phyloP scores from a whole-genome alignment of 331 rosid genomes.

The Pyracantha coccinea region DNA sequence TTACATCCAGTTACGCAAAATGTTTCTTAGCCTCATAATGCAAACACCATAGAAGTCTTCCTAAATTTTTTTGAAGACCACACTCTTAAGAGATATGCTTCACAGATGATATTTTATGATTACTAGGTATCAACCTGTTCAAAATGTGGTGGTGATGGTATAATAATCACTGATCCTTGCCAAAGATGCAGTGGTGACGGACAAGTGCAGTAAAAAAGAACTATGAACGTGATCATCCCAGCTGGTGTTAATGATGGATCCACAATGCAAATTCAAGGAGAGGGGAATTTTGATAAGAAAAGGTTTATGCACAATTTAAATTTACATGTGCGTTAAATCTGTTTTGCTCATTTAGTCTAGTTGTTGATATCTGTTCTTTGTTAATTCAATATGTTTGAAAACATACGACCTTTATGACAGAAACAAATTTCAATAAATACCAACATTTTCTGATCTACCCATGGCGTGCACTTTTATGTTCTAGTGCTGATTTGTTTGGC shows the following conservation, averaged over 20 bases:
- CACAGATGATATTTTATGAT: slow-evolving; percentile 5
- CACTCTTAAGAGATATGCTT: not conserved
- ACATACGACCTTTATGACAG: not conserved
- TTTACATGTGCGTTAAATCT: not conserved
- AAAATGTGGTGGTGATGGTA: slow-evolving; percentile 76
- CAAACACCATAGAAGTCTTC: not conserved
- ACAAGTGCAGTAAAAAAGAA: slow-evolving; percentile 45
- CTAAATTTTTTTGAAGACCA: not conserved
- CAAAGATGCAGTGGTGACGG: slow-evolving; percentile 67
- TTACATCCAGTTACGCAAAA: not conserved
- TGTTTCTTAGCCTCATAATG: not conserved
- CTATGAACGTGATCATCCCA: slow-evolving; percentile 51
- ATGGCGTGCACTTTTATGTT: not conserved
- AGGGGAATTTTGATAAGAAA: slow-evolving; percentile 63
- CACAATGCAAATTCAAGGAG: slow-evolving; percentile 68
- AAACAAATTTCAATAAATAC: not conserved
- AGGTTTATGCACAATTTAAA: slow-evolving; percentile 36
- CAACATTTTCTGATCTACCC: not conserved
- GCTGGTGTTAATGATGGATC: slow-evolving; percentile 77
- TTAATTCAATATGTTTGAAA: not conserved
- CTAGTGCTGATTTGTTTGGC: too few species aligned
- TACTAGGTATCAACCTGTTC: slow-evolving; percentile 85
- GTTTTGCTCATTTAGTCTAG: not conserved
- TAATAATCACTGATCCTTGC: slow-evolving; percentile 59
- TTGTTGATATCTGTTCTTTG: not conserved